Percentiles rank a stretch among this genome's conserved stretches.
phyloP scores from a whole-genome alignment of 2,329 filamentous ascomycete genomes.

The Botrytis galanthina region DNA sequence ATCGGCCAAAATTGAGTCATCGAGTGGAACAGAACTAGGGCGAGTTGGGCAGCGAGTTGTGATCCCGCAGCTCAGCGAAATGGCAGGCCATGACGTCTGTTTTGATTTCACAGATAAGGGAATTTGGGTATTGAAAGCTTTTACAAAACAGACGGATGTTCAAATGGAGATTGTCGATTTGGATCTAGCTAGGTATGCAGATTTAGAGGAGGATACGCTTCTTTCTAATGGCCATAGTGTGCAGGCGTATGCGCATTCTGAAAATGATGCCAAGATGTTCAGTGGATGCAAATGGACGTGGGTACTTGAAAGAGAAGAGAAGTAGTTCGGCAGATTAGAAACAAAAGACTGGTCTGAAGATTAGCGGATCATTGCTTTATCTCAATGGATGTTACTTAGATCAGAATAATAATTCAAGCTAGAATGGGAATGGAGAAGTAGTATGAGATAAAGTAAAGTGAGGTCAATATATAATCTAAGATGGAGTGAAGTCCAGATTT shows the following conservation, averaged over 20 bases:
- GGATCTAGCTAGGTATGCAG: neutral
- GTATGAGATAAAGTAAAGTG: neutral
- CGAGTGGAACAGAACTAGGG: too few species aligned
- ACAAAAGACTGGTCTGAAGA: neutral
- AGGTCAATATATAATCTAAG: neutral
- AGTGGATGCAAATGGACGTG: neutral
- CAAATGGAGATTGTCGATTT: neutral
- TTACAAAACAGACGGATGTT: neutral
- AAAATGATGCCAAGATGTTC: neutral
- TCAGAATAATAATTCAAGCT: neutral
- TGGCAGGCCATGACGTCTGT: neutral
- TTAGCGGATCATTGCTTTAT: neutral
- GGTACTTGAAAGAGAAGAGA: neutral
- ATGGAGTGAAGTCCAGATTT: neutral
- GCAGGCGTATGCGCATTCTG: accelerated
- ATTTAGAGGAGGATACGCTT: too few species aligned
- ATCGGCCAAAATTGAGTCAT: neutral
- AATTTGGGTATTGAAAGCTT: neutral
- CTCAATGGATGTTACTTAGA: neutral
- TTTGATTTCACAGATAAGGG: neutral
- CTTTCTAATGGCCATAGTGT: too few species aligned
- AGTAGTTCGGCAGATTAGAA: neutral
- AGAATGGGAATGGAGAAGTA: neutral
- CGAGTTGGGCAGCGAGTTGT: neutral
- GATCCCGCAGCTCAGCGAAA: neutral